Conservation (phyloP, 495 filamentous ascomycete genomes). For the Aspergillus kassunensis region DNA sequence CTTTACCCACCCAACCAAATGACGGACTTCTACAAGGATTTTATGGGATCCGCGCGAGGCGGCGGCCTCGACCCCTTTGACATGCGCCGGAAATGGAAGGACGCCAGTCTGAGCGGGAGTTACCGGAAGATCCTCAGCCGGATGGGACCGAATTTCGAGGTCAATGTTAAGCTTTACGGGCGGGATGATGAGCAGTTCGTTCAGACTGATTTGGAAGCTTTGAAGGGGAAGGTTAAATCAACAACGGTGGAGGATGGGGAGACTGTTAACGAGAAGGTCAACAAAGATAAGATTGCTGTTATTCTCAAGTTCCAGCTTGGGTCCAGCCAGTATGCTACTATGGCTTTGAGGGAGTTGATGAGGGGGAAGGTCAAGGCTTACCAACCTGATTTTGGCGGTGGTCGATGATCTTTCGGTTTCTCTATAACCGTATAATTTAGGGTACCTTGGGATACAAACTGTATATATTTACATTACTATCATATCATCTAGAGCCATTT, state of each 20-base stretch:
- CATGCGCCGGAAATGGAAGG: slow-evolving; percentile 82
- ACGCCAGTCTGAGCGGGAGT: slow-evolving; percentile 80
- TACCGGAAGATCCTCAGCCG: slow-evolving; percentile 83
- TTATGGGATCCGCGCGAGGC: slow-evolving; percentile 76
- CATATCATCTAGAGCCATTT: too few relatives aligned
- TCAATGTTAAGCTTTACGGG: slow-evolving; percentile 63
- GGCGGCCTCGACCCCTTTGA: slow-evolving; percentile 75
- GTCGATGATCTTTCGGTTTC: slow-evolving; percentile 24
- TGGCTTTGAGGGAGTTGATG: slow-evolving; percentile 86
- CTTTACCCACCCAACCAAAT: slow-evolving; percentile 82
- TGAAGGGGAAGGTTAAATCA: too few relatives aligned
- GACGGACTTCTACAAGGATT: slow-evolving; percentile 70
- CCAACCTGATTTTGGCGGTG: slow-evolving; percentile 59
- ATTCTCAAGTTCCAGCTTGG: slow-evolving; percentile 81
- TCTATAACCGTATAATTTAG: too few relatives aligned
- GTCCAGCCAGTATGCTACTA: slow-evolving; percentile 87
- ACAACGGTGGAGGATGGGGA: slow-evolving; percentile 21
- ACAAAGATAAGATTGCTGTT: slow-evolving; percentile 65
- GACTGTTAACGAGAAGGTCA: background rate
- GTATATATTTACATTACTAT: too few relatives aligned
- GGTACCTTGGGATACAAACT: too few relatives aligned
- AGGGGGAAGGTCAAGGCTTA: slow-evolving; percentile 61
- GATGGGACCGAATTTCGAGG: slow-evolving; percentile 52
- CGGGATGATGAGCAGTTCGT: slow-evolving; percentile 78
- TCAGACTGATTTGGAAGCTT: slow-evolving; percentile 69